A percentile compares a stretch with the other conserved stretches of the same genome.
These are phyloP conservation scores for Orbilia quercus DNA, from an alignment of 2,329 filamentous ascomycete genomes.

Conservation along the genomic window DNA sequence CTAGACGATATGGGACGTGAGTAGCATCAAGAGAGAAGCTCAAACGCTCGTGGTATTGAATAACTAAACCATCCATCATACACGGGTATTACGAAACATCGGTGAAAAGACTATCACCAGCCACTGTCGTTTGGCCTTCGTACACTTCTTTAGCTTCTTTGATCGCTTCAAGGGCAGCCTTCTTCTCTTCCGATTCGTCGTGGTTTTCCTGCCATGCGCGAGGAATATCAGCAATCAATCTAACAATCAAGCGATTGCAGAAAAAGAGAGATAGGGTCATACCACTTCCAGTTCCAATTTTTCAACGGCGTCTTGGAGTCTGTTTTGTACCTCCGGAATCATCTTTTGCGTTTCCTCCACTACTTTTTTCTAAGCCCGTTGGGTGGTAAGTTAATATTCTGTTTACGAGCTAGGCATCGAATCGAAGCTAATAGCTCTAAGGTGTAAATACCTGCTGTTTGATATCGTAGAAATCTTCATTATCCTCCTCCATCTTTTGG, in stretches of 20 bases:
- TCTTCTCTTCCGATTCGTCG: conserved; percentile 43
- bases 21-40: too few species aligned
- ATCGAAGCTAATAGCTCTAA: too few species aligned
- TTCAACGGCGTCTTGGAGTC: conserved; percentile 76
- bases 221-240: neutral
- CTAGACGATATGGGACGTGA: too few species aligned
- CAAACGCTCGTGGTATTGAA: too few species aligned
- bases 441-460: conserved; percentile 80
- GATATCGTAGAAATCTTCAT: conserved; percentile 75
- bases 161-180: conserved; percentile 15
- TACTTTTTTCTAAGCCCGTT: conserved; percentile 78
- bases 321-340: conserved; percentile 76
- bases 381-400: too few species aligned
- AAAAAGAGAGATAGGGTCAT: conserved; percentile 64
- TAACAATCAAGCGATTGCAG: neutral
- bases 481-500: conserved; percentile 72
- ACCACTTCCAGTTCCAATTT: conserved; percentile 83
- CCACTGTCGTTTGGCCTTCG: conserved; percentile 20
- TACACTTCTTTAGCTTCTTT: conserved; percentile 41
- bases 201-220: conserved; percentile 24
- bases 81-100: conserved; percentile 20
- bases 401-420: too few species aligned
- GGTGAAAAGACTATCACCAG: conserved; percentile 31
- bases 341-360: conserved; percentile 89
- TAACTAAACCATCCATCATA: too few species aligned